Evolutionary conservation across 2,329 filamentous ascomycete genomes (phyloP).

Genomic region (Xylogone sp.): DNA sequence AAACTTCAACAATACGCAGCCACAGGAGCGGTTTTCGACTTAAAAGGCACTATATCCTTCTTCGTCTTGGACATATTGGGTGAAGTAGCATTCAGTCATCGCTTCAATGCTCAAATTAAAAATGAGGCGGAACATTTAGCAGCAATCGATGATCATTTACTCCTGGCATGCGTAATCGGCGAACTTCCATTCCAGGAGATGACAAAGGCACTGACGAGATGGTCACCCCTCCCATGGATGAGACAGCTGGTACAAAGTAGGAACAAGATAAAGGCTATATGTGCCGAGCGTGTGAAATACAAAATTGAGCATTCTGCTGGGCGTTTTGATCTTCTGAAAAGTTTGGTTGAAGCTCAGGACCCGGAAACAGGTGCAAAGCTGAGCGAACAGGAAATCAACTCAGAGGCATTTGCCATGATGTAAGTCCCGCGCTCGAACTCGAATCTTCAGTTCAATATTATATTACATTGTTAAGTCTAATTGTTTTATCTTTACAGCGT

Average conservation of each 20-base stretch:
- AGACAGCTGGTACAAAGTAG: neutral
- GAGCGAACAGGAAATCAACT: conserved; percentile 1
- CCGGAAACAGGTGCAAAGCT: conserved; percentile 1
- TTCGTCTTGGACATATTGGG: conserved; percentile 1
- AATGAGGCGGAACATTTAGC: neutral
- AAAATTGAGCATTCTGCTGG: neutral
- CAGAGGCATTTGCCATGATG: conserved; percentile 4
- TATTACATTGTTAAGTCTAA: neutral
- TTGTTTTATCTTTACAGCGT: neutral
- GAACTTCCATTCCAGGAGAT: neutral
- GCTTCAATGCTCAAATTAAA: neutral
- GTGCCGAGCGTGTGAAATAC: neutral
- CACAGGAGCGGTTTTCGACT: neutral
- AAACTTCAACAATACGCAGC: neutral
- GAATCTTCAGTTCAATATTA: no score
- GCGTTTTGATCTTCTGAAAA: neutral
- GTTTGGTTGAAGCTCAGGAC: conserved; percentile 1
- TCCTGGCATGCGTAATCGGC: neutral
- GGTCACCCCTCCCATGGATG: neutral
- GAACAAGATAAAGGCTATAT: neutral
- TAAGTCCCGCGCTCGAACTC: neutral
- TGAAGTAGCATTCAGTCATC: conserved; percentile 1
- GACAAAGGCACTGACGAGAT: neutral
- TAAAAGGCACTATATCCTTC: neutral
- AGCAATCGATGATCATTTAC: neutral